Evolutionary conservation across 139 green algal species (phyloP), one percentile per base, ranked within the genome.

Genomic region (Tetradesmus lagerheimii): DNA sequence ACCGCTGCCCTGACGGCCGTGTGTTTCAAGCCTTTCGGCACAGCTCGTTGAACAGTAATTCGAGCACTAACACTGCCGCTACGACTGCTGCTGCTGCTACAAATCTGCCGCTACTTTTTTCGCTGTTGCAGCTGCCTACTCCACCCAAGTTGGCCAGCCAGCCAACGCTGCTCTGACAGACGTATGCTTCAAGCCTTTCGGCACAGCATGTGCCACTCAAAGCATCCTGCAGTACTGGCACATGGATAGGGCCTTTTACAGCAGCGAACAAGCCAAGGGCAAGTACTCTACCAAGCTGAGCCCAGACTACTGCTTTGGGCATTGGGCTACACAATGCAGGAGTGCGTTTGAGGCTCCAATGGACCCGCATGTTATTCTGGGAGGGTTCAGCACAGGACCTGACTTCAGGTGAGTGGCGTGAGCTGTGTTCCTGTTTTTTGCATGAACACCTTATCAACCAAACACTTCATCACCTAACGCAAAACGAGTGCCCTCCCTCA

Each of bases 161-260:
- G 27, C 43, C 47, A 90, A 92, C 16, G 95, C 96, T 0, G 92
- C 77, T 0, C 93, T 99, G 35, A 4, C 85, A 16, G 94, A 95
- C 66, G 94, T 99, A 2, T 99, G 97, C 94, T 98, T 96, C 93
- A 97, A 97, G 86, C 97, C 97, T 1, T 94, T 98, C 66, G 97
- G 95, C 5, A 92, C 89, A 16, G 91, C 86, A 0, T 99, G 97
- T 89, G 97, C 95, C 38, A 97, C 93, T 0, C 93, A 98, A 89
- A 97, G 92, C 75, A 89, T 98, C 25, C 92, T 98, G 93, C 96
- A 99, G 95, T 99, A 98, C 91, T 99, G 97, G 97, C 85, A 95
- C 16, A 97, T 98, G 95, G 90, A 96, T 88, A 16, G 87, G 39
- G 29, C 47, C 23, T 66, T 89, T 67, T 89, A 89, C 43, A 15